Evolutionary conservation across 441 rosid genomes (phyloP), one percentile per base, ranked within the genome.

Genomic region (Theobroma grandiflorum): DNA sequence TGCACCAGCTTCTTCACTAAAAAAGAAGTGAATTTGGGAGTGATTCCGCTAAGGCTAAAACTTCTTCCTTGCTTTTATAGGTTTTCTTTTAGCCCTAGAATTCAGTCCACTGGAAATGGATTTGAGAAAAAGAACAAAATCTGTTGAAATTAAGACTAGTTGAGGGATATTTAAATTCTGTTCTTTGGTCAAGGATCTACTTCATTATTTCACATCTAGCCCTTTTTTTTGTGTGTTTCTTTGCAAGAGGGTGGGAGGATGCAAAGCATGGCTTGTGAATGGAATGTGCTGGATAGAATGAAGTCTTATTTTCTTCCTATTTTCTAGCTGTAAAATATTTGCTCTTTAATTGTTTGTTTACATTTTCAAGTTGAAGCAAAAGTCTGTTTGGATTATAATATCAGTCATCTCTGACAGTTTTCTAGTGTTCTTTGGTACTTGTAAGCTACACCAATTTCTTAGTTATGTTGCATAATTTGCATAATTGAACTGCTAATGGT

Each of bases 281-380:
- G 31, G 35, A 58, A 58, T 58, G 35, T 5, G 3, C 26, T 43
- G 52, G 52, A 67, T 67, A 22, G 72, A 67, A 42, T 67, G 52
- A 68, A 20, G 18, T 65, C 9, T 38, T 65, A 6, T 16, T 67
- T 42, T 67, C 50, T 67, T 67, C 43, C 72, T 67, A 42, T 67
- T n/a, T 67, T 67, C 26, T 42, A 33, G 52, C 72, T 66, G 16
- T 43, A 68, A 45, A 69, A 47, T 67, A 15, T 10, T 59, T 3
- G 16, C 5, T 70, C n/a, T 70, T 31, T 70, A 6, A 26, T 31
- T 33, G 45, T 33, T 50, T 16, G 59, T 52, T 4, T 71, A 71
- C 31, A 35, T 8, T 71, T 69, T 71, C 2, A 71, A 33, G 45
- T 71, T 50, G 74, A 70, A 70, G 74, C 20, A 47, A 33, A 70